Evolutionary conservation across 345 rosid species (phyloP).

Genomic region (Cardamine resedifolia): DNA sequence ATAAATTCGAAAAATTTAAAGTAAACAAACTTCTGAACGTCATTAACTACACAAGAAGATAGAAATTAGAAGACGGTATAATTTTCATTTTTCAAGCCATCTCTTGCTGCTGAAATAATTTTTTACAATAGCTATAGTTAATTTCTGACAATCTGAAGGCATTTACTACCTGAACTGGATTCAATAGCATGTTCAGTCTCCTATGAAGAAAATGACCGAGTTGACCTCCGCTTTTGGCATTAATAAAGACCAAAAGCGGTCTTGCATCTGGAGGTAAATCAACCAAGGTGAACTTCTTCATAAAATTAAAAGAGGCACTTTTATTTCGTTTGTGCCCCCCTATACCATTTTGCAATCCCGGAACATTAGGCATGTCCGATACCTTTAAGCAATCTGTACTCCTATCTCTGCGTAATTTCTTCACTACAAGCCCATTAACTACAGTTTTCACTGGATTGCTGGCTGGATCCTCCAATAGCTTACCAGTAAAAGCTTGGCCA

Average conservation of each 20-base stretch:
- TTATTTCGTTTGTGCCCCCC: slow-evolving; percentile 39
- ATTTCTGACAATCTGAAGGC: background rate
- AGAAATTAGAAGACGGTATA: background rate
- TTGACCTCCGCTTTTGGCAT: slow-evolving; percentile 84
- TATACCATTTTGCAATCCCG: slow-evolving; percentile 38
- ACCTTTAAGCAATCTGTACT: slow-evolving; percentile 41
- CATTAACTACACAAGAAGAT: background rate
- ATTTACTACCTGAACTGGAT: slow-evolving; percentile 68
- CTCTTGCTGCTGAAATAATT: background rate
- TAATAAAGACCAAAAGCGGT: slow-evolving; percentile 77
- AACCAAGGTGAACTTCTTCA: slow-evolving; percentile 45
- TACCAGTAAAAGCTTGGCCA: slow-evolving; percentile 38
- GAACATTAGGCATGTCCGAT: slow-evolving; percentile 28
- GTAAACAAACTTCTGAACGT: background rate
- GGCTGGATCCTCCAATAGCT: slow-evolving; percentile 44
- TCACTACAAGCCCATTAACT: slow-evolving; percentile 48
- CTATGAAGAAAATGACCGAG: slow-evolving; percentile 69
- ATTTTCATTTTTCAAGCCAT: slow-evolving; percentile 3
- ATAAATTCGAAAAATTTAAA: background rate
- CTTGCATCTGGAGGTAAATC: slow-evolving; percentile 64
- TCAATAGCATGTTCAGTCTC: slow-evolving; percentile 70
- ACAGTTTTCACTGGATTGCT: slow-evolving; percentile 35
- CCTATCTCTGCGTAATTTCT: slow-evolving; percentile 49
- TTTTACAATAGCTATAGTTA: background rate
- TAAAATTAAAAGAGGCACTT: slow-evolving; percentile 28